Evolutionary conservation across 441 rosid genomes (phyloP), one percentile per base, ranked within the genome.

Genomic region (Adansonia gregorii): DNA sequence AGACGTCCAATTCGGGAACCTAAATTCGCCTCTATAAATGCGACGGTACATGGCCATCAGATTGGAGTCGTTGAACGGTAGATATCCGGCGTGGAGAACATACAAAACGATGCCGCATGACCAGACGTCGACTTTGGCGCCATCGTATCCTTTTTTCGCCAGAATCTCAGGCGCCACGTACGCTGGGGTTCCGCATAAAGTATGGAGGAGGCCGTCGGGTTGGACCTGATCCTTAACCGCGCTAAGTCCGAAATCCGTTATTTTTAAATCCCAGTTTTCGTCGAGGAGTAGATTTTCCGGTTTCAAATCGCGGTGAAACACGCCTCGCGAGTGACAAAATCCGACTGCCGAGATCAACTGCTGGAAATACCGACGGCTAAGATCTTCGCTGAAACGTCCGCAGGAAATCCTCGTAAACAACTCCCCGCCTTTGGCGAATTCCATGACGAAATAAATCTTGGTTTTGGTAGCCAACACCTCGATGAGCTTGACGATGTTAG

Each of bases 1-100:
- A 0, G 95, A 86, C n/a, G 91, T 91, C 95, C 95, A 91, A 61
- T 75, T 89, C 17, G 95, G 95, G 79, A 89, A 87, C 54, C 92
- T 88, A 52, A 86, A 91, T 0, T 87, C 89, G n/a, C 95, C 95
- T 67, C 84, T 88, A 79, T 89, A 87, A 60, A 91, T 91, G 59
- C 88, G 86, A 12, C 93, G 77, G 60, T 91, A 91, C 93, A 91
- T 86, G 2, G 81, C 88, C 92, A 91, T 91, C 12, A 89, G 89
- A 22, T 89, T 91, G 2, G 80, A 72, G 24, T 91, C 91, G 78
- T 88, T 91, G 73, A 91, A 91, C 39, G 95, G 95, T 5, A 91
- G 80, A n/a, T 89, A 91, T 3, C 93, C 95, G 1, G 93, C 91
- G 77, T 83, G 85, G 46, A 91, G 89, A 4, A 91, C 93, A 74